Percentiles rank a stretch among this genome's conserved stretches.
phyloP scores from a whole-genome alignment of 2,329 filamentous ascomycete genomes.

The Periconia digitata region DNA sequence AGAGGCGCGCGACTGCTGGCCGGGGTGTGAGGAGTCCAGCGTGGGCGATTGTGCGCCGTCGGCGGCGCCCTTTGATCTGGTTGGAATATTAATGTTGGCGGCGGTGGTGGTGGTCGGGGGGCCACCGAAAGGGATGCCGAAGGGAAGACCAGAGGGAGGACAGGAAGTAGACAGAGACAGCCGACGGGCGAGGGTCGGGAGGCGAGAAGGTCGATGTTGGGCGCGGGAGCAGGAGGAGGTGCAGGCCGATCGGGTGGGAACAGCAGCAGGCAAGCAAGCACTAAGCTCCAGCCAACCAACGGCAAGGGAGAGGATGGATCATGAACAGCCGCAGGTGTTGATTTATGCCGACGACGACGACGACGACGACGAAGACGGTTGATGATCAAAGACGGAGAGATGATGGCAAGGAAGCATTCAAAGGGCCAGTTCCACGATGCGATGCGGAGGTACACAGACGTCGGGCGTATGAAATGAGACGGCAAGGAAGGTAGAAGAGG shows the following conservation, averaged over 20 bases:
- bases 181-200: neutral
- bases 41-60: conserved; percentile 26
- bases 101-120: conserved; percentile 14
- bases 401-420: no score
- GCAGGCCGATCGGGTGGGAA: neutral
- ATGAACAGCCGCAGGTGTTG: no score
- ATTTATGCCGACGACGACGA: no score
- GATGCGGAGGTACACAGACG: no score
- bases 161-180: neutral
- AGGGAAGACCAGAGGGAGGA: neutral
- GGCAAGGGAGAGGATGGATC: no score
- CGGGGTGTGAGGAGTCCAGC: conserved; percentile 19
- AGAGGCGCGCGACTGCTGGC: conserved; percentile 6
- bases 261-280: no score
- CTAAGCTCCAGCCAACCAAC: no score
- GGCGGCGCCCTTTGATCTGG: conserved; percentile 22
- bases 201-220: neutral
- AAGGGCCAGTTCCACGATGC: no score
- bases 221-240: neutral
- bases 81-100: conserved; percentile 36
- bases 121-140: neutral
- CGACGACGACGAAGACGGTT: no score
- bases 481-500: no score
- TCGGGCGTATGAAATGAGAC: no score
- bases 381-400: no score